These are phyloP conservation scores for Claviceps purpurea DNA, from an alignment of 2,329 filamentous ascomycete genomes.

Conservation along the genomic window DNA sequence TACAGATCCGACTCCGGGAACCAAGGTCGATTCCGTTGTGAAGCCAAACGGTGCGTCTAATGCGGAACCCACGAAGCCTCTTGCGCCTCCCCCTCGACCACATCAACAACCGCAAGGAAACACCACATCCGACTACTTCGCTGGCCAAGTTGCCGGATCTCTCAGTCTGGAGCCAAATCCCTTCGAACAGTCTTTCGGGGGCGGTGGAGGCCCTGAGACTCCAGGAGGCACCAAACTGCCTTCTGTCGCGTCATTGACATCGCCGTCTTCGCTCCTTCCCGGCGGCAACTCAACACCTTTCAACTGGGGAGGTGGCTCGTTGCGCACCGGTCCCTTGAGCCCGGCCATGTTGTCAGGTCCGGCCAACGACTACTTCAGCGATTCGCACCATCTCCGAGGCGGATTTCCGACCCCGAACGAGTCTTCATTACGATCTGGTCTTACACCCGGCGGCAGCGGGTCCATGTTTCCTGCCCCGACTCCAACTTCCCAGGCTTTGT, in stretches of 20 bases:
- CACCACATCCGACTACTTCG: constrained; percentile 58
- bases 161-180: constrained; percentile 82
- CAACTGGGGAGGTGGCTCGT: constrained; percentile 69
- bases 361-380: constrained; percentile 73
- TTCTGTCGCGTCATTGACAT: constrained; percentile 80
- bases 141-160: constrained; percentile 37
- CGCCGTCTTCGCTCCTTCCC: constrained; percentile 67
- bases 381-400: constrained; percentile 63
- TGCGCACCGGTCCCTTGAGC: constrained; percentile 85
- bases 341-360: constrained; percentile 94
- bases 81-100: constrained; percentile 59
- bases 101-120: constrained; percentile 31
- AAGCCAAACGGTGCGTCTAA: constrained; percentile 39
- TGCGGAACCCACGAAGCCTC: constrained; percentile 48
- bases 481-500: constrained; percentile 72
- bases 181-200: constrained; percentile 86
- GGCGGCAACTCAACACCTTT: constrained; percentile 61
- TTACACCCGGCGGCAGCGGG: constrained; percentile 88
- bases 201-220: constrained; percentile 54
- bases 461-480: constrained; percentile 94
- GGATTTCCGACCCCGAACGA: constrained; percentile 94
- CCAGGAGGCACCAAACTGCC: constrained; percentile 75
- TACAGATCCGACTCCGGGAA: constrained; percentile 29
- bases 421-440: constrained; percentile 76
- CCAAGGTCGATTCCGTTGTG: constrained; percentile 31